Evolutionary conservation across 805 yeast genomes (phyloP), one percentile per base, ranked within the genome.

Genomic region (Brettanomyces bruxellensis): DNA sequence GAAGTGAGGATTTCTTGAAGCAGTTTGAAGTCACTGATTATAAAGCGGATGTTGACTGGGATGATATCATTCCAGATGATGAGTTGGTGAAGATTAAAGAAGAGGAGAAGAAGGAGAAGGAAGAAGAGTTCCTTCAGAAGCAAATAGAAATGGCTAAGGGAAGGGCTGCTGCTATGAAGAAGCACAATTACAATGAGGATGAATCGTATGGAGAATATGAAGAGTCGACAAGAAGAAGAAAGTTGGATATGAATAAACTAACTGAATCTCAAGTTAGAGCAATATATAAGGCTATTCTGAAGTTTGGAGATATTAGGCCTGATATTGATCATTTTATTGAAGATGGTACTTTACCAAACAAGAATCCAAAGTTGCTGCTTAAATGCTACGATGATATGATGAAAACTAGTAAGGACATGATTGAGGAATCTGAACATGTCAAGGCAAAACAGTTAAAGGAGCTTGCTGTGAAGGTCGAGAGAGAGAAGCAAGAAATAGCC

Each of bases 1-100:
- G 99, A 49, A 96, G 98, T 47, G 99, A 93, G 65, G 99, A 93
- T 67, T 93, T 93, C 60, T 74, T 93, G 67, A 88, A 81, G 59
- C 99, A 93, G 67, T 93, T 93, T 63, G 99, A 93, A 66, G 99
- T 93, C 45, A 93, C 99, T 0, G 99, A 93, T 62, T 95, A 90
- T 65, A 93, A 93, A 69, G 98, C 99, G 1, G 96, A 91, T 64
- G 89, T 91, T 50, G 95, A 89, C 52, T 93, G 99, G 99, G 98
- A 93, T 68, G 99, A 93, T 64, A 93, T 93, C 55, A 93, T 93
- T 57, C 99, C 99, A 0, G 90, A 87, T 53, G 95, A 86, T 40
- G 99, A 93, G 64, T 72, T 95, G 52, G 75, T 80, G 49, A 87
- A 85, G 61, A 73, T 93, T 56, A 93, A 93, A 62, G 95, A 86